phyloP scores from a whole-genome alignment of 192 early-diverging fungal species.

The Coemansia pectinata region DNA sequence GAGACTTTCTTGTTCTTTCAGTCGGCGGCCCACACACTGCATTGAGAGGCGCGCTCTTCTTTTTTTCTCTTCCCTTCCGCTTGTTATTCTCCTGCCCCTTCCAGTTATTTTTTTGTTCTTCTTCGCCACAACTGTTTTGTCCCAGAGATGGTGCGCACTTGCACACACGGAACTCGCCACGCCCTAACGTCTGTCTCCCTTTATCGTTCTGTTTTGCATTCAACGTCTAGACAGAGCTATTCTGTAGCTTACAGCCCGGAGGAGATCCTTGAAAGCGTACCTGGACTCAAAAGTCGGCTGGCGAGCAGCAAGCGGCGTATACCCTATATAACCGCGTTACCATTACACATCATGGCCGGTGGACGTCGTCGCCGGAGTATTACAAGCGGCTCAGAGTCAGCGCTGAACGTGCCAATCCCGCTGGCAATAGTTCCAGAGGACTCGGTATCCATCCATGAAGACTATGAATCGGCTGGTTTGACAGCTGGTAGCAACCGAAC shows the following conservation, averaged over 20 bases:
- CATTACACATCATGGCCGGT: constrained; percentile 14
- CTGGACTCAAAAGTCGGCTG: not conserved
- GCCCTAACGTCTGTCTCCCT: not conserved
- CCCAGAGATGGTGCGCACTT: not conserved
- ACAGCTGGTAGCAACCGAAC: not conserved
- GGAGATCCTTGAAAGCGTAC: not conserved
- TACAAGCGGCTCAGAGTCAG: constrained; percentile 12
- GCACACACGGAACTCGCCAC: not conserved
- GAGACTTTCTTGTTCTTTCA: not conserved
- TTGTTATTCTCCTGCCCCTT: not conserved
- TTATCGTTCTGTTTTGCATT: not conserved
- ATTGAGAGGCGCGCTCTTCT: not conserved
- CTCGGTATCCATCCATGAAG: not conserved
- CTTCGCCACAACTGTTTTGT: not conserved
- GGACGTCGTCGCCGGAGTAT: constrained; percentile 25
- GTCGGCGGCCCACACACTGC: not conserved
- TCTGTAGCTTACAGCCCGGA: not conserved
- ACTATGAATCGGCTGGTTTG: not conserved
- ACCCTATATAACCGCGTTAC: not conserved
- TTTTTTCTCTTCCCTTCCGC: not conserved
- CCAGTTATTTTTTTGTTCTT: not conserved
- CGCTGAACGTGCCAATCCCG: not conserved
- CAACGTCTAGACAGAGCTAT: not conserved
- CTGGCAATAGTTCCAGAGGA: constrained; percentile 9
- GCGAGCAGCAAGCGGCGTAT: not conserved